phyloP scores from a whole-genome alignment of 768 basidiomycete species.

The Leccinellum luteum region DNA sequence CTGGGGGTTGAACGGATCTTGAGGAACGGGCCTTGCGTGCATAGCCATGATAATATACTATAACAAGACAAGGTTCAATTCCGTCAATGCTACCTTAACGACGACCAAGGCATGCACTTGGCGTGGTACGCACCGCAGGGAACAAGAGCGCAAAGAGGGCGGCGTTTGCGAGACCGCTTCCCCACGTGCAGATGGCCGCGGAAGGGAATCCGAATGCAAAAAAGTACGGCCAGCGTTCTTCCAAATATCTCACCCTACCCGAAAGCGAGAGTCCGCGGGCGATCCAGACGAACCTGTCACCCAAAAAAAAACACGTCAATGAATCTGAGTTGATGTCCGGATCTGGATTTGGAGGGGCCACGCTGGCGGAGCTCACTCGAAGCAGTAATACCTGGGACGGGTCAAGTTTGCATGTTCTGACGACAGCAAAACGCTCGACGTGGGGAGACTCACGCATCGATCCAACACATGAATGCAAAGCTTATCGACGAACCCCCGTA shows the following conservation, averaged over 20 bases:
- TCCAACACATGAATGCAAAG: conserved; percentile 80
- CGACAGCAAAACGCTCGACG: background rate
- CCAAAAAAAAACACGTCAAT: conserved; percentile 10
- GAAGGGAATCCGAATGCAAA: conserved; percentile 82
- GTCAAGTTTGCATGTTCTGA: conserved; percentile 4
- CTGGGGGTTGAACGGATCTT: conserved; percentile 70
- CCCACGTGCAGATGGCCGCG: conserved; percentile 69
- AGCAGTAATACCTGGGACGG: conserved; percentile 74
- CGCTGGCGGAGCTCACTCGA: conserved; percentile 56
- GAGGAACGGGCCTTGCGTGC: conserved; percentile 69
- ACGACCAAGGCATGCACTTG: background rate
- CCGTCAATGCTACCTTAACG: conserved; percentile 1
- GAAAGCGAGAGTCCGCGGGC: conserved; percentile 70
- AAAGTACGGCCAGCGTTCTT: conserved; percentile 89
- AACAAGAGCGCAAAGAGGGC: conserved; percentile 81
- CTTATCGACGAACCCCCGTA: conserved; percentile 56
- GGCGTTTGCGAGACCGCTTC: conserved; percentile 74
- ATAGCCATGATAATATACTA: conserved; percentile 86
- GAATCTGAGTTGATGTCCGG: background rate
- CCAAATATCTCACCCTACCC: conserved; percentile 66
- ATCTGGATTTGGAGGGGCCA: background rate
- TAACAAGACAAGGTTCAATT: conserved; percentile 1
- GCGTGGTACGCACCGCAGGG: conserved; percentile 55
- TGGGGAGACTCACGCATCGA: conserved; percentile 68
- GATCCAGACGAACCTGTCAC: conserved; percentile 70